A percentile compares a stretch with the other conserved stretches of the same genome.
phyloP scores from a whole-genome alignment of 306 rosid genomes.

The Elaeagnus macrophylla region DNA sequence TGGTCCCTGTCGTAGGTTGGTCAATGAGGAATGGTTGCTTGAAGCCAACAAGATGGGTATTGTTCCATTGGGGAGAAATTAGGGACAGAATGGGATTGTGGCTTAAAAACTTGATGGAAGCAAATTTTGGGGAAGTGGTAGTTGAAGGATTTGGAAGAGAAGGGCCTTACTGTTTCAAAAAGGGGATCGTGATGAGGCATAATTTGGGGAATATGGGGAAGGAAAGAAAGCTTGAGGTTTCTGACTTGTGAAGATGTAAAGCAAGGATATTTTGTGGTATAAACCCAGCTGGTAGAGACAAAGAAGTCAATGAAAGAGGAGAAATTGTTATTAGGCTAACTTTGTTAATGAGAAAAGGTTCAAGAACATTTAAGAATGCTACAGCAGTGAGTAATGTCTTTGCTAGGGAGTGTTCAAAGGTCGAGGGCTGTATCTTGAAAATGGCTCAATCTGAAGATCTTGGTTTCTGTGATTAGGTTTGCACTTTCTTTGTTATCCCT shows the following conservation, averaged over 20 bases:
- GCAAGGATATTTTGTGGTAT: constrained; percentile 48
- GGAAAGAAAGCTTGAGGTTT: constrained; percentile 44
- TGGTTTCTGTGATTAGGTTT: constrained; percentile 57
- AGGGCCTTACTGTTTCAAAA: constrained; percentile 45
- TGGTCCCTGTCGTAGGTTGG: constrained; percentile 60
- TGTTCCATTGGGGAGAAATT: constrained; percentile 62
- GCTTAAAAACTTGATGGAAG: constrained; percentile 43
- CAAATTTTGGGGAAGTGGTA: constrained; percentile 35
- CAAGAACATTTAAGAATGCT: constrained; percentile 49
- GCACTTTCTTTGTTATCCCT: neutral
- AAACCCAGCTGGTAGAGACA: neutral
- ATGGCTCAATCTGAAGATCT: constrained; percentile 49
- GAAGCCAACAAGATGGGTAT: constrained; percentile 41
- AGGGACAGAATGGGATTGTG: constrained; percentile 40
- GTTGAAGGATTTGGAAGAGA: constrained; percentile 20
- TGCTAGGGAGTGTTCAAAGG: constrained; percentile 34
- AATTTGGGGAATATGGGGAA: constrained; percentile 64
- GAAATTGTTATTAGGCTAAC: constrained; percentile 33
- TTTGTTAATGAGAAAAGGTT: constrained; percentile 41
- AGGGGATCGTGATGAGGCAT: constrained; percentile 64
- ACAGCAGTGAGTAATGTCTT: constrained; percentile 31
- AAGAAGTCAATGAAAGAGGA: too few species aligned
- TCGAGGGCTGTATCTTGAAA: constrained; percentile 37
- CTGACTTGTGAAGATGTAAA: constrained; percentile 50
- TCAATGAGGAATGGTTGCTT: constrained; percentile 28